Evolutionary conservation across 1,284 basidiomycete genomes (phyloP).

Genomic region (Neolentinus lepideus): DNA sequence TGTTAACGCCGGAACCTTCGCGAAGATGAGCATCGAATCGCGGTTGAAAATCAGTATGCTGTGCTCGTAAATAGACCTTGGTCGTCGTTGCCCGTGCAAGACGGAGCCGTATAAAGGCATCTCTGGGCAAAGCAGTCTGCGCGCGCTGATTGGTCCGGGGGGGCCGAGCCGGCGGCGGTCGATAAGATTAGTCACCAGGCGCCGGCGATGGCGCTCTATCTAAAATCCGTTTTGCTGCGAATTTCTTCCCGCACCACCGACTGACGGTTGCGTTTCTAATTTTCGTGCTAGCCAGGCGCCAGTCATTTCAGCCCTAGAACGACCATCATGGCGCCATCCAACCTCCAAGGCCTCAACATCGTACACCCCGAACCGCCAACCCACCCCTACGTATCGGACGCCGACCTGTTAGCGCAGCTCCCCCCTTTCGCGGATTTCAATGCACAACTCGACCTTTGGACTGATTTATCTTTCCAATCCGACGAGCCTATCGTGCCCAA

Average conservation of each 20-base stretch:
- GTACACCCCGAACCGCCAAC: conserved; percentile 45
- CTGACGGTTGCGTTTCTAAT: background rate
- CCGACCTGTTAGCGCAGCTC: conserved; percentile 52
- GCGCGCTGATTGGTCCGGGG: no score
- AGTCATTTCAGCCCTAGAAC: background rate
- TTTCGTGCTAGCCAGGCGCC: background rate
- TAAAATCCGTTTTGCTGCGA: background rate
- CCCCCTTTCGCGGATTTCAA: conserved; percentile 64
- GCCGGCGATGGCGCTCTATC: background rate
- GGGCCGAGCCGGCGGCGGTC: background rate
- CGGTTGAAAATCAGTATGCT: no score
- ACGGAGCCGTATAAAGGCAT: no score
- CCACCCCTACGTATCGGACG: conserved; percentile 30
- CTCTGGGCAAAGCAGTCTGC: no score
- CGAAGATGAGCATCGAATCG: background rate
- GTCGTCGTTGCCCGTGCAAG: no score
- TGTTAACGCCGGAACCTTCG: background rate
- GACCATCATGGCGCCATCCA: conserved; percentile 43
- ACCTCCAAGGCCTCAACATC: conserved; percentile 72
- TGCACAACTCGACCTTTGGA: conserved; percentile 81
- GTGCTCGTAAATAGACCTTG: no score
- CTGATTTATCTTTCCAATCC: conserved; percentile 71
- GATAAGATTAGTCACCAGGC: background rate
- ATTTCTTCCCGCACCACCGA: background rate
- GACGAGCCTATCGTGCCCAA: conserved; percentile 49